Evolutionary conservation across 495 filamentous ascomycete genomes (phyloP), one percentile per base, ranked within the genome.

Genomic region (Lentithecium fluviatile): DNA sequence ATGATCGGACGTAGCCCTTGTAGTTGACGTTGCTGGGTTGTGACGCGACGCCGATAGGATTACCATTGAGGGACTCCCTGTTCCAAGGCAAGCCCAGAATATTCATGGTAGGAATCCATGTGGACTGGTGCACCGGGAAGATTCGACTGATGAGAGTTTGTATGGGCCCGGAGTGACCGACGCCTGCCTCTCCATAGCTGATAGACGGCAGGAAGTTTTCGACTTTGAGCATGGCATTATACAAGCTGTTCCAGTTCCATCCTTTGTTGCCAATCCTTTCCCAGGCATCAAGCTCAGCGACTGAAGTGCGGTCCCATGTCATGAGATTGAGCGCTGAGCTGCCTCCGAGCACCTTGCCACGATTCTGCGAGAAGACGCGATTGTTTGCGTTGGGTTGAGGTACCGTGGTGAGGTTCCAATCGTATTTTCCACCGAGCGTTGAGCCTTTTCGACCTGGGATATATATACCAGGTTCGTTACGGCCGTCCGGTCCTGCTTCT

Each of bases 21-120:
- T 58, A n/a, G 34, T 73, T 57, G 54, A 78, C 75, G 60, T 72
- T 77, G 32, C 50, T 73, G 17, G 77, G 71, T 54, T 74, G 72
- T 37, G 56, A 72, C 68, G 70, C 70, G 29, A 73, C 73, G 2
- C 76, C 76, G 17, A 76, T 34, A 7, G 70, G 68, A 34, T 74
- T 67, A 1, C 76, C 77, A 19, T 60, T 60, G 5, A 79, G 62
- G 6, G 69, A 76, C 10, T 72, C 70, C 12, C 54, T 43, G 43
- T 76, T 77, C 17, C 29, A 47, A 0, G 66, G 45, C 1, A 77
- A 43, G 10, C 71, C 73, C 3, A 76, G 59, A 8, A 45, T 66
- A 40, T 66, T 53, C 53, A 76, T 36, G 1, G 73, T 52, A 7
- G 74, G 74, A 34, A 71, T 62, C 59, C 65, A 78, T 2, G 50